Conservation (phyloP, 176 grass and related monocot species). For the Musa acuminata region DNA sequence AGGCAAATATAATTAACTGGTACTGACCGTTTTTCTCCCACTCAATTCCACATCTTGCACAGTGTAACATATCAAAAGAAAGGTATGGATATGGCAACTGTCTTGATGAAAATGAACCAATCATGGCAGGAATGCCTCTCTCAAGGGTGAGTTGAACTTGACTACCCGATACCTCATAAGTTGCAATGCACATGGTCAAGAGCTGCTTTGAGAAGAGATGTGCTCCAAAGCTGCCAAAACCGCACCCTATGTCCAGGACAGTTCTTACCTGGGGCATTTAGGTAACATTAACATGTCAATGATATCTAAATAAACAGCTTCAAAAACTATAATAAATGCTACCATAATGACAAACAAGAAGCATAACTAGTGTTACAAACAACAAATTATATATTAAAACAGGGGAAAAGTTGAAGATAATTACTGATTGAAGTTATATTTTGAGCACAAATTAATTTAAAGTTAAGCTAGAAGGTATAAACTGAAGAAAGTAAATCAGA, state of each 20-base stretch:
- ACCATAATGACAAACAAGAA: background rate
- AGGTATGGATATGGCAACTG: conserved; percentile 89
- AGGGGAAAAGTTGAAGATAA: no score
- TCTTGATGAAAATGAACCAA: conserved; percentile 70
- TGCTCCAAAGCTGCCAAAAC: conserved; percentile 91
- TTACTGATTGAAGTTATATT: background rate
- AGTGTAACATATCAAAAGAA: conserved; percentile 97
- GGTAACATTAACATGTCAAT: conserved; percentile 8
- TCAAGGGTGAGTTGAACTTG: conserved; percentile 97
- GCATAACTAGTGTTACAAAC: background rate
- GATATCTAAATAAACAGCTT: background rate
- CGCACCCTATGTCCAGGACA: conserved; percentile 93
- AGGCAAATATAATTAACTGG: conserved; percentile 6
- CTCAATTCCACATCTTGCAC: conserved; percentile 76
- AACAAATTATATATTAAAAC: no score
- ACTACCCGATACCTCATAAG: conserved; percentile 86
- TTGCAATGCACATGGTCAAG: conserved; percentile 94
- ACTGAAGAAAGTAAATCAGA: no score
- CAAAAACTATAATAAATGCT: background rate
- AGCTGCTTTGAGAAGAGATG: conserved; percentile 76
- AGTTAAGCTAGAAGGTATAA: background rate
- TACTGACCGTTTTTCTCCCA: conserved; percentile 82
- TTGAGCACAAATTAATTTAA: background rate
- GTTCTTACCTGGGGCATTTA: conserved; percentile 75
- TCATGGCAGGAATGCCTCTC: conserved; percentile 97